Evolutionary conservation across 805 yeast species (phyloP).

Genomic region (Wickerhamomyces queroliae): DNA sequence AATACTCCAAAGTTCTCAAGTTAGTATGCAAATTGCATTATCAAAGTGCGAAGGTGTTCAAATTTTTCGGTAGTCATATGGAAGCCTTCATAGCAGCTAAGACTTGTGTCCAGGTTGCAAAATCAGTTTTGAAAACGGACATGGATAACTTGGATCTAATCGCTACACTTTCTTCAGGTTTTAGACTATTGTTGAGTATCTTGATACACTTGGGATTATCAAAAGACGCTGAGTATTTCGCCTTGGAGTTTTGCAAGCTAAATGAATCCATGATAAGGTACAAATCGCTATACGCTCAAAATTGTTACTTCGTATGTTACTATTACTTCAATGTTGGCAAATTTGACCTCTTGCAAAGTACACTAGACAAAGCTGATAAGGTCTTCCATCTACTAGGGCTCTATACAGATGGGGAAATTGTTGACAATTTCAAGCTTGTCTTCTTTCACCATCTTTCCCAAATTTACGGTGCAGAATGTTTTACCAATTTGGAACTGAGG

Average conservation of each 20-base stretch:
- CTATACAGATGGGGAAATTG: conserved; percentile 4
- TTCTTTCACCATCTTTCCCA: conserved; percentile 17
- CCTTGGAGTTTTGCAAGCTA: conserved; percentile 36
- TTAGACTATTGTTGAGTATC: conserved; percentile 32
- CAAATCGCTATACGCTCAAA: conserved; percentile 9
- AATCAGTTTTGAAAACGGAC: conserved; percentile 43
- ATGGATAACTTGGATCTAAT: conserved; percentile 26
- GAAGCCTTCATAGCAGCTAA: conserved; percentile 33
- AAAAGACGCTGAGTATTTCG: conserved; percentile 51
- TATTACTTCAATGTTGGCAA: conserved; percentile 15
- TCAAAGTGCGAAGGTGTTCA: conserved; percentile 12
- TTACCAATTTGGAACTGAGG: conserved; percentile 4
- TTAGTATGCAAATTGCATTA: conserved; percentile 12
- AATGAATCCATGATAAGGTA: conserved; percentile 12
- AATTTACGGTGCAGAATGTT: conserved; percentile 5
- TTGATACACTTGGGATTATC: conserved; percentile 47
- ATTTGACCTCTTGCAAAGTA: conserved; percentile 1
- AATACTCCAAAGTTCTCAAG: neutral
- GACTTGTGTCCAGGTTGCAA: conserved; percentile 43
- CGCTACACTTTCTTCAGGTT: conserved; percentile 29
- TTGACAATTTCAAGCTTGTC: conserved; percentile 19
- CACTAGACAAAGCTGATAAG: conserved; percentile 10
- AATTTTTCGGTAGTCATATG: conserved; percentile 15
- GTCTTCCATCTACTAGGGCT: conserved; percentile 8
- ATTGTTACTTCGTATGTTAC: conserved; percentile 17